Evolutionary conservation across 495 filamentous ascomycete genomes (phyloP), one percentile per base, ranked within the genome.

Genomic region (Parathielavia hyrcaniae): DNA sequence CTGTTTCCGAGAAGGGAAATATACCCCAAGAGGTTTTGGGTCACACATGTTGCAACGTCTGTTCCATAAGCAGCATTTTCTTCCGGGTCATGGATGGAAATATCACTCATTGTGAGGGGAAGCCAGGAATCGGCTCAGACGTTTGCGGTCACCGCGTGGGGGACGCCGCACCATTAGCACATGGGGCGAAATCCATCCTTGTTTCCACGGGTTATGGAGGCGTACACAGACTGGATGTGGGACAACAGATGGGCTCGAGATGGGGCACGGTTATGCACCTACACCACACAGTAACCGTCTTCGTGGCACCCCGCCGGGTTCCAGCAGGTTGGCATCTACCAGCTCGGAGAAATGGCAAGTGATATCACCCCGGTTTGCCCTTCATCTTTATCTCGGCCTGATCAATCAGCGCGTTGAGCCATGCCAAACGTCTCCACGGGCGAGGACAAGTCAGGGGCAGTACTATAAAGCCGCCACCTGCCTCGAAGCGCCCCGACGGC

Each of bases 1-100:
- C 54, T 43, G n/a, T 43, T 52, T 50, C 34, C 22, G 23, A 50
- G 41, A 50, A 3, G n/a, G 54, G 45, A 14, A 48, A 26, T 20
- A 7, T 20, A 9, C 53, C 9, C 4, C 41, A 16, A 2, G 30
- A 36, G 5, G 43, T 22, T 54, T 43, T 14, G 11, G 41, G 53
- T 41, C 17, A 7, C 32, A n/a, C 23, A 1, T 39, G 10, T 41
- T 57, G 1, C 54, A 32, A 30, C 35, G 34, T 43, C 10, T 26
- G 3, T 7, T 50, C 54, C 16, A 0, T 43, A 50, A 49, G 0
- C 10, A 30, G 54, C 0, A 57, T 50, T 32, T 41, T n/a, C 50
- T n/a, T 20, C 54, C 54, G 54, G n/a, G n/a, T 32, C 7, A 5
- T 32, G 19, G 36, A 35, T 7, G 10, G 39, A 16, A n/a, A 26